Base-by-base conservation (phyloP, 2,329 filamentous ascomycete genomes). In the Fusarium torulosum region DNA sequence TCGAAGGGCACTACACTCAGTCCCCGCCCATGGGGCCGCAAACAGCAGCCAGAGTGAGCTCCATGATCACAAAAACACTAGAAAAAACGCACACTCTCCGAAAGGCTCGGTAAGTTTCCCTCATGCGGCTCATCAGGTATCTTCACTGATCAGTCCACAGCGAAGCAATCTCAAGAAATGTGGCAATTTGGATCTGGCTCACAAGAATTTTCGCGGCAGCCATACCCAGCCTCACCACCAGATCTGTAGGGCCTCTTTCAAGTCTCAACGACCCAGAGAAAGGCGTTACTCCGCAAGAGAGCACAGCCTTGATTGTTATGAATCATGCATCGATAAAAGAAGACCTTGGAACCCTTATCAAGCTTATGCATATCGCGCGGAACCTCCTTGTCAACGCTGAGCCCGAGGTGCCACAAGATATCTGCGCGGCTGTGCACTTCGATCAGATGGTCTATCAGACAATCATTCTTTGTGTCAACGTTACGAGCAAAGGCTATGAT, bases 401-500 rank as follows among this genome's bases (percentile, higher is more conserved):
- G 71, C 87, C 88, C 14, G 86, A 89, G 72, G 85, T 90, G 5
- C 87, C 88, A 3, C 88, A 90, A 74, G 88, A 90, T 68, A 82
- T 90, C 9, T 90, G 88, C 58, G 86, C 87, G 11, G 86, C 87
- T 9, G 86, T 89, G 17, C 83, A 86, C 53, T 89, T 90, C 65
- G 87, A 90, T 69, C 86, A 89, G 71, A 88, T 88, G 79, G 86
- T 90, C 3, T 88, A 89, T 64, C 87, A 89, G 73, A 84, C 88
- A 4, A 88, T 90, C 62, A 86, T 88, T 31, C 81, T 90, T 10
- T 90, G 88, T 69, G 85, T 90, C 20, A 90, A 89, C 72, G 86
- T 90, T 23, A 88, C 88, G 0, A 89, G 87, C 72, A 90, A 90
- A 74, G 88, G 87, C 7, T 90, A 89, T 64, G 88, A 90, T 64